These are phyloP conservation scores for Chalciporus piperatus DNA, from an alignment of 768 basidiomycete species.

Conservation along the genomic window DNA sequence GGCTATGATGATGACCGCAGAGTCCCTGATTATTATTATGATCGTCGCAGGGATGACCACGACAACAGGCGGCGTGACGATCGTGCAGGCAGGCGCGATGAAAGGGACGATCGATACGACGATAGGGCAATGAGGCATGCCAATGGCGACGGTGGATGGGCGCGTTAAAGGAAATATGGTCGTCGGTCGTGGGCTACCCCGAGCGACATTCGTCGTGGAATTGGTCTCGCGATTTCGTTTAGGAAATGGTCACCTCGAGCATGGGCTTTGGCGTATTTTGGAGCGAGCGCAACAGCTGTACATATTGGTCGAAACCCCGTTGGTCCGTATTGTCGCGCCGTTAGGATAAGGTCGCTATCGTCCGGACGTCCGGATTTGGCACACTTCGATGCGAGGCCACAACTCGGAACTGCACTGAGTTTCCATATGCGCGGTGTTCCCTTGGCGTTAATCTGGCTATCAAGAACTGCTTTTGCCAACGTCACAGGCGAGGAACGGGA, in stretches of 20 bases:
- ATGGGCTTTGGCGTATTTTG: slow-evolving; percentile 38
- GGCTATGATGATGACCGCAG: slow-evolving; percentile 77
- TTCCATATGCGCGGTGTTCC: slow-evolving; percentile 4
- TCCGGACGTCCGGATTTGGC: slow-evolving; percentile 30
- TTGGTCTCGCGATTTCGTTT: slow-evolving; percentile 46
- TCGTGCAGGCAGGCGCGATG: slow-evolving; percentile 72
- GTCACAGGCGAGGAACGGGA: slow-evolving; percentile 4
- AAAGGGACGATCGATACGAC: slow-evolving; percentile 79
- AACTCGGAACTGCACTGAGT: slow-evolving; percentile 17
- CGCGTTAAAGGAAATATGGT: slow-evolving; percentile 54
- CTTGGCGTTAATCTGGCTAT: slow-evolving; percentile 5
- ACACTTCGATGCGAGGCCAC: slow-evolving; percentile 17
- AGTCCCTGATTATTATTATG: slow-evolving; percentile 83
- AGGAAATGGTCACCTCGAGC: slow-evolving; percentile 45
- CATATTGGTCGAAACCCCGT: slow-evolving; percentile 38
- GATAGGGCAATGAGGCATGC: slow-evolving; percentile 70
- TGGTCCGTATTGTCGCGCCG: slow-evolving; percentile 34
- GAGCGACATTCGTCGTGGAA: slow-evolving; percentile 27
- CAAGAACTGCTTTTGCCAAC: slow-evolving; percentile 14
- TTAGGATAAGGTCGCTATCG: slow-evolving; percentile 29
- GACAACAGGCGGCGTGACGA: slow-evolving; percentile 62
- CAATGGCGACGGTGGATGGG: slow-evolving; percentile 78
- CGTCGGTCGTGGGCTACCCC: slow-evolving; percentile 35
- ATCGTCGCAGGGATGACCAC: slow-evolving; percentile 79
- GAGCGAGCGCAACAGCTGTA: slow-evolving; percentile 36